Percentiles rank a stretch among this genome's conserved stretches.
These are phyloP conservation scores for Phytophthora europaea DNA, from an alignment of 352 stramenopile genomes.

Conservation along the genomic window DNA sequence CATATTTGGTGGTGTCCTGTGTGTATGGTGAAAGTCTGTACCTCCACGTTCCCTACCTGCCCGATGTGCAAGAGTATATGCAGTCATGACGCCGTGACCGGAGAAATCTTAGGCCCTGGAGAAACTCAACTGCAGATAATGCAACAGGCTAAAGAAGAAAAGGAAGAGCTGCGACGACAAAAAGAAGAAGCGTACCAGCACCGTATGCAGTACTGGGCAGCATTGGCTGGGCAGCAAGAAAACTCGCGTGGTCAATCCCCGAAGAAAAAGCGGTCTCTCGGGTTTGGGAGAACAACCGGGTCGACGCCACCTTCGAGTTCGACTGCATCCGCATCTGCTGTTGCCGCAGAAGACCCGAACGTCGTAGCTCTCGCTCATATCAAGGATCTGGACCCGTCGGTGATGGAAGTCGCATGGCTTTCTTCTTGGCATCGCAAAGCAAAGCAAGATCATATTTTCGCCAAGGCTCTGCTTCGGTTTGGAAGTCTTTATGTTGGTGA, in stretches of 20 bases:
- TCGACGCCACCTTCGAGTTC: conserved; percentile 2
- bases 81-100: conserved; percentile 61
- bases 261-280: conserved; percentile 49
- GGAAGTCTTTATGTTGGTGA: conserved; percentile 84
- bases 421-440: conserved; percentile 51
- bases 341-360: conserved; percentile 7
- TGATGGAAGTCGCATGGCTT: conserved; percentile 65
- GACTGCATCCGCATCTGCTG: neutral
- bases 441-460: conserved; percentile 53
- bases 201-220: conserved; percentile 72
- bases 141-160: conserved; percentile 51
- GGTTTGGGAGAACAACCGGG: conserved; percentile 34
- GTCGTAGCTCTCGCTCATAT: conserved; percentile 23
- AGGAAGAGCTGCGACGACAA: conserved; percentile 54
- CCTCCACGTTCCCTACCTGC: conserved; percentile 72
- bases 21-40: conserved; percentile 74
- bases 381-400: conserved; percentile 39
- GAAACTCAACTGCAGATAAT: conserved; percentile 64
- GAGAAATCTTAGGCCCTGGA: conserved; percentile 68
- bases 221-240: conserved; percentile 50
- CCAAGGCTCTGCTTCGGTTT: conserved; percentile 70
- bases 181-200: conserved; percentile 72
- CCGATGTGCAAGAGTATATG: conserved; percentile 73
- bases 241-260: conserved; percentile 25
- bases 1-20: conserved; percentile 87